phyloP scores from a whole-genome alignment of 371 early-diverging fungal species.

The Mortierella sp. region DNA sequence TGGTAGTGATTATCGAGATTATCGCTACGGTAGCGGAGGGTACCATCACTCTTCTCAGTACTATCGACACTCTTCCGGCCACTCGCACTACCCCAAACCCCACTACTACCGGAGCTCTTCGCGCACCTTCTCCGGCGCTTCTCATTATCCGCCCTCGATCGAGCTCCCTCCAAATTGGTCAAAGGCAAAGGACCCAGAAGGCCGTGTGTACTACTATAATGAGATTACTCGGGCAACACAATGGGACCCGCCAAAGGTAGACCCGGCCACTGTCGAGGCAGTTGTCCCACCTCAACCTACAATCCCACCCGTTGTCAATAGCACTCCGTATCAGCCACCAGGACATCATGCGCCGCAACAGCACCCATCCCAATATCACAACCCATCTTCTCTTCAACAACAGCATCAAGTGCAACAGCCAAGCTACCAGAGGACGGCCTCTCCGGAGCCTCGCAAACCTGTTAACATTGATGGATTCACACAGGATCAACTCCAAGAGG shows the following conservation, averaged over 20 bases:
- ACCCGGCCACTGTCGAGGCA: slow-evolving; percentile 17
- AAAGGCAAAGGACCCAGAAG: slow-evolving; percentile 48
- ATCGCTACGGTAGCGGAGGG: slow-evolving; percentile 29
- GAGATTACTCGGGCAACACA: slow-evolving; percentile 51
- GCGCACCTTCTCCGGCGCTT: slow-evolving; percentile 18
- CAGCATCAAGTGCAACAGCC: slow-evolving; percentile 8
- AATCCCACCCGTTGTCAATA: neutral
- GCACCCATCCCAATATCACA: neutral
- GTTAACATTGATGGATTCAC: slow-evolving; percentile 57
- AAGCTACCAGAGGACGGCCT: slow-evolving; percentile 6
- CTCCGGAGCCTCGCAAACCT: slow-evolving; percentile 50
- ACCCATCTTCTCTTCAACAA: neutral
- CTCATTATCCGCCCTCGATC: slow-evolving; percentile 20
- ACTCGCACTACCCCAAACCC: slow-evolving; percentile 29
- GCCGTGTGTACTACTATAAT: slow-evolving; percentile 54
- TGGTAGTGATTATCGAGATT: slow-evolving; percentile 28
- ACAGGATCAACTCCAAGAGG: slow-evolving; percentile 61
- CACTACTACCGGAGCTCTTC: slow-evolving; percentile 37
- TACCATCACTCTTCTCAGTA: slow-evolving; percentile 29
- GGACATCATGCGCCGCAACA: neutral
- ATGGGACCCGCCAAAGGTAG: slow-evolving; percentile 49
- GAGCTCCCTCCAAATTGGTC: slow-evolving; percentile 53
- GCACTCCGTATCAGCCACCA: slow-evolving; percentile 3
- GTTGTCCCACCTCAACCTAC: slow-evolving; percentile 8
- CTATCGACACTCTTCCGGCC: slow-evolving; percentile 32